Percentiles rank a stretch among this genome's conserved stretches.
phyloP scores from a whole-genome alignment of 257 asterid species.

The Schizonepeta tenuifolia region DNA sequence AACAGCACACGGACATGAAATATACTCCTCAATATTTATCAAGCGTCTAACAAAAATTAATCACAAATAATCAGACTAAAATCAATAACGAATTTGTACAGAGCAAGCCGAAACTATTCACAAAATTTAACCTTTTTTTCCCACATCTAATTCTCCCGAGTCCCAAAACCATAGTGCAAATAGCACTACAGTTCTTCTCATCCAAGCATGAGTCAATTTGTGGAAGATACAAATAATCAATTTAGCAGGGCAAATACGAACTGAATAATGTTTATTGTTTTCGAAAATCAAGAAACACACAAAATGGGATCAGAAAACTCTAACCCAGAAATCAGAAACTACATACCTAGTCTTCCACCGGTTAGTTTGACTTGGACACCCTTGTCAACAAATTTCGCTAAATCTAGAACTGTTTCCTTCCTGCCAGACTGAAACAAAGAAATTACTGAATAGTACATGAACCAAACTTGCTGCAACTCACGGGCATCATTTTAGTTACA shows the following conservation, averaged over 20 bases:
- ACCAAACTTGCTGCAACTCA: not conserved
- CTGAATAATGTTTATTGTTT: not conserved
- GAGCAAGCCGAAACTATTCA: not conserved
- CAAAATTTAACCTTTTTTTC: not conserved
- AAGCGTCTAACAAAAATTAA: conserved; percentile 10
- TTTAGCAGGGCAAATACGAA: not conserved
- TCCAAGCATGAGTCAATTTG: not conserved
- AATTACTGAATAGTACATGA: not conserved
- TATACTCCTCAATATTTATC: not conserved
- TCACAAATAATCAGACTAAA: conserved; percentile 4
- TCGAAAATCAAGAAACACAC: conserved; percentile 4
- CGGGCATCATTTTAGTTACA: not conserved
- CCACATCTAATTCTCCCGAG: not conserved
- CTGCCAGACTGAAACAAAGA: conserved; percentile 74
- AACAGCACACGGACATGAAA: not conserved
- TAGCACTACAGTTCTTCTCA: not conserved
- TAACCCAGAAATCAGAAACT: conserved; percentile 10
- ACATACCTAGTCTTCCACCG: conserved; percentile 90
- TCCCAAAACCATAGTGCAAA: not conserved
- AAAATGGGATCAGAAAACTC: conserved; percentile 2
- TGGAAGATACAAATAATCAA: not conserved
- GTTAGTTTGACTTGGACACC: conserved; percentile 95
- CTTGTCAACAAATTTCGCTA: conserved; percentile 92
- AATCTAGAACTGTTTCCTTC: conserved; percentile 89
- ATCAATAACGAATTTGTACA: not conserved